Conservation (phyloP, 352 stramenopile species). For the Phytophthora fragariaefolia region DNA sequence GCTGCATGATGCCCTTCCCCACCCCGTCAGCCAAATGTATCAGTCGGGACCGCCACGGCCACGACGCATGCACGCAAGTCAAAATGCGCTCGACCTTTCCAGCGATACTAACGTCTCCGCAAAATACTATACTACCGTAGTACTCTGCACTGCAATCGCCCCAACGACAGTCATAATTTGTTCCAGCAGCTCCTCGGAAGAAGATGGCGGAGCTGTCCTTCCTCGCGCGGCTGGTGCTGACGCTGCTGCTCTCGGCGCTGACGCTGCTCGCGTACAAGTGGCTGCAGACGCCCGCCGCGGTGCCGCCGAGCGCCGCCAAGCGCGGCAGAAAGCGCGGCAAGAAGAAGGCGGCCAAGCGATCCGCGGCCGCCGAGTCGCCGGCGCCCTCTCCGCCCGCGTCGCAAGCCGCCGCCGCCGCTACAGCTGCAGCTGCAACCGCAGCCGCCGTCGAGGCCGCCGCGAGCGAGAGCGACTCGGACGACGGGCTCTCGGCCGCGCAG, state of each 20-base stretch:
- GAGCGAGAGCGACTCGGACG: constrained; percentile 63
- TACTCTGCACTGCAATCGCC: too few species aligned
- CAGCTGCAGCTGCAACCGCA: constrained; percentile 2
- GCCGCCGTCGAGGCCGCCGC: constrained; percentile 23
- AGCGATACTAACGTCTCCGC: too few species aligned
- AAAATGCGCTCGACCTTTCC: too few species aligned
- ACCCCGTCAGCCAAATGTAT: too few species aligned
- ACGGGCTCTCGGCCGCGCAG: constrained; percentile 64
- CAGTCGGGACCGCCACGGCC: too few species aligned
- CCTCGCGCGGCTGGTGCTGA: constrained; percentile 43
- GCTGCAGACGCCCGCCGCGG: constrained; percentile 24
- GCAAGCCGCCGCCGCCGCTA: constrained; percentile 3
- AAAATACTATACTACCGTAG: too few species aligned
- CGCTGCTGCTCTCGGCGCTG: constrained; percentile 49
- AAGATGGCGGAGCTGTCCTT: constrained; percentile 50
- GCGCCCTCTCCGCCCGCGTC: constrained; percentile 2
- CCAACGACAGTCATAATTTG: too few species aligned
- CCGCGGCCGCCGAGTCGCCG: constrained; percentile 11
- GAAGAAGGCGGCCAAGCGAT: constrained; percentile 55
- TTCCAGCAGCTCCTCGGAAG: too few species aligned
- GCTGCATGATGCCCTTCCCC: too few species aligned
- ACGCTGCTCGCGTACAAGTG: constrained; percentile 49
- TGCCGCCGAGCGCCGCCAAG: background rate
- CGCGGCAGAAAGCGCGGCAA: constrained; percentile 52
- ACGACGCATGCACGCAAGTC: too few species aligned